Base-by-base conservation (phyloP, 2,329 filamentous ascomycete species). In the Alternaria brassicae region DNA sequence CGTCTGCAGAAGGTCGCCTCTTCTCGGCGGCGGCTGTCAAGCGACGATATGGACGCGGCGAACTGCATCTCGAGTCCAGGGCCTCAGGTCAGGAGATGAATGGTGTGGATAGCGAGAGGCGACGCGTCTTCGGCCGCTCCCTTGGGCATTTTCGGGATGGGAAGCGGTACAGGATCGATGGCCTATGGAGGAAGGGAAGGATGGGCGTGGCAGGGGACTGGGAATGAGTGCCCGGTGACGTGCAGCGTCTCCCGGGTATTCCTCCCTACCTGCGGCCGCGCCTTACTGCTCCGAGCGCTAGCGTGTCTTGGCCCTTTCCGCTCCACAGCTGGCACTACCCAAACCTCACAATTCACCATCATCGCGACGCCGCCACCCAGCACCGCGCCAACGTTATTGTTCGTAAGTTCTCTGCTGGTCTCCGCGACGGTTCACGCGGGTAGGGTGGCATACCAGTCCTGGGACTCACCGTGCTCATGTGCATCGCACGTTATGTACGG, bases 401-500 rank as follows among this genome's bases (percentile, higher is more conserved):
- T 34, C 41, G 12, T 23, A 19, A 37, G n/a, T 60, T 65, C 63
- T 63, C 67, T 69, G 65, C 68, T 65, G 56, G 54, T 39, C 36
- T 30, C 60, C 49, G 55, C 64, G 51, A 55, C 27, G 44, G 52
- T 62, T 65, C 68, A 73, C 72, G 70, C 71, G 69, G 45, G 58
- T 58, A 63, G 54, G 58, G 72, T 75, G 67, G 69, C 71, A 68
- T 74, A 56, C 59, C 63, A 49, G 57, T 70, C 64, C 70, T 69
- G 66, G 60, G 54, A 57, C 58, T 55, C 56, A 58, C 45, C 53
- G 57, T 68, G 48, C 72, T 66, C 72, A 69, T 73, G 69, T 75
- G 71, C 71, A 72, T 74, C 65, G 71, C 73, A 76, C 73, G 73
- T 76, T 75, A 70, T 70, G 47, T 75, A 70, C 71, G 47, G 65